Percentiles rank a stretch among this genome's conserved stretches.
Evolutionary conservation across 2,329 filamentous ascomycete species (phyloP).

Genomic region (Scytalidium sp.): DNA sequence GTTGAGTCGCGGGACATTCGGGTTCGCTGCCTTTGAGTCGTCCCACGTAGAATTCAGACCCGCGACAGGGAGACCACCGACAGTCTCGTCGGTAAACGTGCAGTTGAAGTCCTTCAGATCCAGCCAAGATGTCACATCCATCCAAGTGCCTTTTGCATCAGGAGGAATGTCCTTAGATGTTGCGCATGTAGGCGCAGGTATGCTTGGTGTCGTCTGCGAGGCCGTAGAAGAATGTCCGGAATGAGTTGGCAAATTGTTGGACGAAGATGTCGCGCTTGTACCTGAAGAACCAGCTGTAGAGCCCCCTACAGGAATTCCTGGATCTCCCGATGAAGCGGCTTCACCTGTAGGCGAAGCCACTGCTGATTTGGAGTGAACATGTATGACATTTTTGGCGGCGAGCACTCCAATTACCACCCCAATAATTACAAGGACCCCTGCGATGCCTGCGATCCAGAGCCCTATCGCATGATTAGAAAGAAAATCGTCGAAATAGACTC

Average conservation of each 20-base stretch:
- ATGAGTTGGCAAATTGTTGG: not conserved
- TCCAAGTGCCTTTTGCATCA: slow-evolving; percentile 65
- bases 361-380: not conserved
- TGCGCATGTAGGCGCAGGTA: not conserved
- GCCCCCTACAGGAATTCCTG: not conserved
- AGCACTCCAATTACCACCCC: not conserved
- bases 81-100: slow-evolving; percentile 81
- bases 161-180: not conserved
- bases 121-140: slow-evolving; percentile 91
- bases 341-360: not conserved
- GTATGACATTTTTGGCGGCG: not conserved
- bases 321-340: not conserved
- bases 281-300: not conserved
- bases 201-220: not conserved
- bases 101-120: slow-evolving; percentile 90
- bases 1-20: slow-evolving; percentile 74
- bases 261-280: not conserved
- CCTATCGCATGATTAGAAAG: not conserved
- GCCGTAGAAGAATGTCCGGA: not conserved
- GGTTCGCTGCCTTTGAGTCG: slow-evolving; percentile 75
- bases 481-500: not conserved
- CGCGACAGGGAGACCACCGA: slow-evolving; percentile 88
- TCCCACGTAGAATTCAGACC: slow-evolving; percentile 84
- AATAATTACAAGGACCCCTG: not conserved
- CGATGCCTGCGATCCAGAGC: not conserved